Conservation (phyloP, 1,284 basidiomycete species). For the Volvariella surrecta region DNA sequence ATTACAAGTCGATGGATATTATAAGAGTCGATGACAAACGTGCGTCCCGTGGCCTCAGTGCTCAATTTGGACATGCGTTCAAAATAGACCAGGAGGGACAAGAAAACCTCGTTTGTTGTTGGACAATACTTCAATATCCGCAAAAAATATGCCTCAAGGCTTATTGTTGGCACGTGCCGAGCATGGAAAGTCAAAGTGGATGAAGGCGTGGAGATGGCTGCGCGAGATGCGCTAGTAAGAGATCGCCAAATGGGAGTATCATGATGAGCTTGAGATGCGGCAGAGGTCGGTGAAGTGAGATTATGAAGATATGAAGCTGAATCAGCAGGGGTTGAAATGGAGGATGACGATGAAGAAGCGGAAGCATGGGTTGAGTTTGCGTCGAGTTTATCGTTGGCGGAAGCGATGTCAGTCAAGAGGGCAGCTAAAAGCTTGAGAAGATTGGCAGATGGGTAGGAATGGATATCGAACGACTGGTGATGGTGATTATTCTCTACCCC, state of each 20-base stretch:
- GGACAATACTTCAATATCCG: conserved; percentile 98
- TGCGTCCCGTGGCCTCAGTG: conserved; percentile 54
- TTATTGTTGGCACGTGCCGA: conserved; percentile 90
- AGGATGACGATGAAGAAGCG: conserved; percentile 14
- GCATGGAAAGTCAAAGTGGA: conserved; percentile 93
- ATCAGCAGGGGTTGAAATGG: background rate
- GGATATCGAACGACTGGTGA: conserved; percentile 42
- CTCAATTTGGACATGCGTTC: conserved; percentile 80
- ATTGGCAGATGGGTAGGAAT: conserved; percentile 57
- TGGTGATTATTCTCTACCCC: background rate
- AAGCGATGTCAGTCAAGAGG: conserved; percentile 86
- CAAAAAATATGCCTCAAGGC: conserved; percentile 90
- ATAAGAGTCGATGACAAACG: conserved; percentile 94
- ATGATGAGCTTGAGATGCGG: conserved; percentile 22
- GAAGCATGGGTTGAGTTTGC: conserved; percentile 5
- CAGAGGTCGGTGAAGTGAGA: conserved; percentile 8
- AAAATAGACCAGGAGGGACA: conserved; percentile 92
- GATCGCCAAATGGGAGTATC: conserved; percentile 45
- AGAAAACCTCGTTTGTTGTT: conserved; percentile 96
- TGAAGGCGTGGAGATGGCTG: conserved; percentile 70
- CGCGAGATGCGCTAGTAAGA: conserved; percentile 73
- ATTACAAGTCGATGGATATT: conserved; percentile 97
- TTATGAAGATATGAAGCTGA: too few species aligned
- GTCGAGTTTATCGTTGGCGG: conserved; percentile 71
- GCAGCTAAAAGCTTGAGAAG: conserved; percentile 86